A percentile compares a stretch with the other conserved stretches of the same genome.
Evolutionary conservation across 2,329 filamentous ascomycete species (phyloP).

Genomic region (Purpureocillium takamizusanense): DNA sequence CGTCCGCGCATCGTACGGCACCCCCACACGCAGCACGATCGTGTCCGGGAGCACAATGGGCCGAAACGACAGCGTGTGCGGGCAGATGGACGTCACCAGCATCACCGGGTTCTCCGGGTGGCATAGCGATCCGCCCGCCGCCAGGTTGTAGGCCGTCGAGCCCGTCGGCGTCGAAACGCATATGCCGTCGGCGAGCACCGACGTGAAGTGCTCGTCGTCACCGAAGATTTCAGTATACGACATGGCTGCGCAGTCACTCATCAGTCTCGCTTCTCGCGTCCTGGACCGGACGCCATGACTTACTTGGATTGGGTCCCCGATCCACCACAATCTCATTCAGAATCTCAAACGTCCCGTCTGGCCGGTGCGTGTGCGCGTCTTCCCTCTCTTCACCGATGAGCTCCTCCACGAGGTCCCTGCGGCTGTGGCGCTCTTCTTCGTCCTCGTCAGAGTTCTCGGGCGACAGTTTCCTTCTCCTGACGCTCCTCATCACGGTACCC

Average conservation of each 20-base stretch:
- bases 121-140: conserved; percentile 87
- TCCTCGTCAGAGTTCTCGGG: conserved; percentile 21
- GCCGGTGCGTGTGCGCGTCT: conserved; percentile 74
- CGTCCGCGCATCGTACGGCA: conserved; percentile 87
- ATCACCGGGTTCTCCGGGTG: conserved; percentile 97
- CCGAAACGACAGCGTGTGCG: conserved; percentile 88
- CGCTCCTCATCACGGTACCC: conserved; percentile 82
- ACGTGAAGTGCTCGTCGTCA: conserved; percentile 92
- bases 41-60: conserved; percentile 97
- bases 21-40: conserved; percentile 83
- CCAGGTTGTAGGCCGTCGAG: conserved; percentile 91
- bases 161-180: conserved; percentile 93
- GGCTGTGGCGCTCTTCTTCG: conserved; percentile 26
- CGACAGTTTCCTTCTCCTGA: conserved; percentile 28
- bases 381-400: conserved; percentile 79
- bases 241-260: conserved; percentile 52
- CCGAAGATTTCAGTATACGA: conserved; percentile 87
- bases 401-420: conserved; percentile 75
- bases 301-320: conserved; percentile 84
- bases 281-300: conserved; percentile 21
- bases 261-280: not conserved
- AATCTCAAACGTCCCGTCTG: conserved; percentile 80
- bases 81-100: conserved; percentile 86
- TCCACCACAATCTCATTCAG: conserved; percentile 97
- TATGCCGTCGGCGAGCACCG: conserved; percentile 83